Conservation (phyloP, 345 rosid genomes). For the Bruguiera gymnorhiza region DNA sequence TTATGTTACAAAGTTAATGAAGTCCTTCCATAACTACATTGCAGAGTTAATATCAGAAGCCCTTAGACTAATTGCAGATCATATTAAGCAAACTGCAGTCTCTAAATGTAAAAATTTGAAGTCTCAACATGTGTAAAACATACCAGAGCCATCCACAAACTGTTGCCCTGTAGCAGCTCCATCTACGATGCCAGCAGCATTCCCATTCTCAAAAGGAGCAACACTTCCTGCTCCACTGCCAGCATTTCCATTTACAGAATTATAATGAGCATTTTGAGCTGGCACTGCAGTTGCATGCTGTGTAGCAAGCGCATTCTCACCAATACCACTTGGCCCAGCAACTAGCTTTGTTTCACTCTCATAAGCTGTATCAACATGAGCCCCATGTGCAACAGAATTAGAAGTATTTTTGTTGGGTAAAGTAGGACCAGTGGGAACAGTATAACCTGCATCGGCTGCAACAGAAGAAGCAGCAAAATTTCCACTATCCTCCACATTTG, state of each 20-base stretch:
- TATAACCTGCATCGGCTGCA: slow-evolving; percentile 25
- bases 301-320: slow-evolving; percentile 20
- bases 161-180: slow-evolving; percentile 40
- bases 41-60: neutral
- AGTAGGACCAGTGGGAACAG: slow-evolving; percentile 5
- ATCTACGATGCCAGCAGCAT: slow-evolving; percentile 34
- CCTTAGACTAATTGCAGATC: neutral
- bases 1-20: neutral
- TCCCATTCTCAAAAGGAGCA: slow-evolving; percentile 56
- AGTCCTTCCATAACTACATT: neutral
- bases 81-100: neutral
- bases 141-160: slow-evolving; percentile 60
- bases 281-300: slow-evolving; percentile 22
- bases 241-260: slow-evolving; percentile 55
- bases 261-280: slow-evolving; percentile 30
- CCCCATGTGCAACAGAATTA: slow-evolving; percentile 26
- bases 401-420: slow-evolving; percentile 20
- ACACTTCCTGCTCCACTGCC: slow-evolving; percentile 31
- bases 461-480: slow-evolving; percentile 30
- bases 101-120: neutral
- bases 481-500: slow-evolving; percentile 34
- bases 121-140: slow-evolving; percentile 18
- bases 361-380: slow-evolving; percentile 14
- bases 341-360: slow-evolving; percentile 20
- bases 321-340: slow-evolving; percentile 12